Evolutionary conservation across 2,329 filamentous ascomycete genomes (phyloP).

Genomic region (Moelleriella libera): DNA sequence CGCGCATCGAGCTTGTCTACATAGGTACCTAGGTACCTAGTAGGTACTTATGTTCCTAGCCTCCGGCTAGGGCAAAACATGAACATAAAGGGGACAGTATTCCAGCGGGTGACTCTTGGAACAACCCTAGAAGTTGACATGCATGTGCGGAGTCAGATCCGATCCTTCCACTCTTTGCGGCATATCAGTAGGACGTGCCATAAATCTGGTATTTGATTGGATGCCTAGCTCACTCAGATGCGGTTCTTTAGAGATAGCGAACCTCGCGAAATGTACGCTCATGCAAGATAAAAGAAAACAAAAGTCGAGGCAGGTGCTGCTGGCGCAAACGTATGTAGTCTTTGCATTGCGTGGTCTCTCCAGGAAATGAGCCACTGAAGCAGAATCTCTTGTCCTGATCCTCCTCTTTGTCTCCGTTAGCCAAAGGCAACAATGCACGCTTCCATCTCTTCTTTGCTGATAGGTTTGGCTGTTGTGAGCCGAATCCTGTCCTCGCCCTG

Average conservation of each 20-base stretch:
- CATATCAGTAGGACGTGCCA: not conserved
- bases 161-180: not conserved
- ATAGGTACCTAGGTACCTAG: too few species aligned
- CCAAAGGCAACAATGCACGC: conserved; percentile 14
- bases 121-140: too few species aligned
- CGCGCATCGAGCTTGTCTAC: too few species aligned
- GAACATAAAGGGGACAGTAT: too few species aligned
- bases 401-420: not conserved
- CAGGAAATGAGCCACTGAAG: too few species aligned
- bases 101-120: too few species aligned
- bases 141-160: not conserved
- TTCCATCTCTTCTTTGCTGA: conserved; percentile 13
- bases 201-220: not conserved
- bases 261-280: not conserved
- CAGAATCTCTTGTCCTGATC: not conserved
- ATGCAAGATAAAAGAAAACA: too few species aligned
- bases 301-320: too few species aligned
- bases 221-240: not conserved
- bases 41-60: too few species aligned
- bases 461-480: conserved; percentile 15
- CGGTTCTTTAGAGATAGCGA: not conserved
- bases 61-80: too few species aligned
- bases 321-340: too few species aligned
- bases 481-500: conserved; percentile 14
- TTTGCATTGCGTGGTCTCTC: too few species aligned